Base-by-base conservation (phyloP, 371 early-diverging fungal genomes). In the Mortierella sp. region DNA sequence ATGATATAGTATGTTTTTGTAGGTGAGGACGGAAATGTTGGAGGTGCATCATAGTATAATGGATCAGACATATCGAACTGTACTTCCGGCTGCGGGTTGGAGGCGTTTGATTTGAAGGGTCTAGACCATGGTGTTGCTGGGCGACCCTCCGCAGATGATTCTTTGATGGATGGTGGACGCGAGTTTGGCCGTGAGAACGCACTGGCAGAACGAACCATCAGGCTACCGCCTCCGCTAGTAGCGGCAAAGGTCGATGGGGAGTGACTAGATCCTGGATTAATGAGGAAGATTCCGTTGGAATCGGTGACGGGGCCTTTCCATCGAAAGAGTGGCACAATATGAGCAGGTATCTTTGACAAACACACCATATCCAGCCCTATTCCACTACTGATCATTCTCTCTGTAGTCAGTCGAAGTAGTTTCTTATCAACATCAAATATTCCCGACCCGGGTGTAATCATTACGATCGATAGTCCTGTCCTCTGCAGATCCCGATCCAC, bases 321-420 rank as follows among this genome's bases (percentile, higher is more conserved):
- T 14, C 88, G 86, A 83, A 99, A 96, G 0, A 98, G 86, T 0
- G 98, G 99, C 0, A 96, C 94, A 4, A 94, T 88, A 76, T 95
- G 96, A 18, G 98, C 88, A 12, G 99, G 99, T 8, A 94, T 88
- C 16, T 93, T 92, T 8, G 95, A 92, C 2, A 98, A 86, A 63
- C 97, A 97, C 5, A 98, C 95, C 20, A 99, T 80, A 84, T 99
- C 98, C 68, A 97, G 88, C 0, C 95, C 95, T 55, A 97, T 93
- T 20, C 98, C 98, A 73, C 94, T 92, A 79, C 96, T 96, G 24
- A 96, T 91, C 96, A 97, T 96, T 22, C 99, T 90, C 78, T 98
- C 97, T 8, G 97, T 96, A 0, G 98, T 98, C 73, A 98, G 75
- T 22, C 98, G 88, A 28, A 96, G 84, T 10, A 98, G 83, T 61